Evolutionary conservation across 345 rosid species (phyloP).

Genomic region (Gossypium sturtianum): DNA sequence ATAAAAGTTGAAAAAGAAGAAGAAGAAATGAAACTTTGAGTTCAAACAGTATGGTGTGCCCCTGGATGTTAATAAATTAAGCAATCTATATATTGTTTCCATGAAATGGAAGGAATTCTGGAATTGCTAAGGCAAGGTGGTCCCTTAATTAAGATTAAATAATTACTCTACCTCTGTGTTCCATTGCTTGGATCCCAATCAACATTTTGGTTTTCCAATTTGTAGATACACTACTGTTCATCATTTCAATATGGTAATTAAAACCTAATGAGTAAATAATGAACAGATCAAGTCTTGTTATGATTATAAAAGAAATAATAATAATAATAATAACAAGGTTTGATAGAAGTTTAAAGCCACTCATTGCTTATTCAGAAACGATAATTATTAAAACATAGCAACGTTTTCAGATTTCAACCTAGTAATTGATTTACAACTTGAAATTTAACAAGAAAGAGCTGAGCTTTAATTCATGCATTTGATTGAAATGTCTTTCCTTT

Average conservation of each 20-base stretch:
- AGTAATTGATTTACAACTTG: not conserved
- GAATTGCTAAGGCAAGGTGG: not conserved
- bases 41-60: not conserved
- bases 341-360: not conserved
- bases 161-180: not conserved
- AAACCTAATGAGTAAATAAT: not conserved
- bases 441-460: not conserved
- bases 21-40: not conserved
- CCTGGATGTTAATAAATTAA: not conserved
- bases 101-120: not conserved
- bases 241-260: not conserved
- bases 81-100: not conserved
- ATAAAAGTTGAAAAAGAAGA: not conserved
- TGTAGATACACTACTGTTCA: not conserved
- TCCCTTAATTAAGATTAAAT: not conserved
- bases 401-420: not conserved
- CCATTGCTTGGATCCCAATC: slow-evolving; percentile 4
- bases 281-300: not conserved
- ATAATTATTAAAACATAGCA: not conserved
- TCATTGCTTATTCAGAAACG: not conserved
- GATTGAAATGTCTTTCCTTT: not conserved
- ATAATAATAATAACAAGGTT: not conserved
- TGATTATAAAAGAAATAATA: too few species aligned
- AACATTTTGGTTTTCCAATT: not conserved
- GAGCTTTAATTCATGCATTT: not conserved